Evolutionary conservation across 2,329 filamentous ascomycete genomes (phyloP), one percentile per base, ranked within the genome.

Genomic region (Phialophora expanda): DNA sequence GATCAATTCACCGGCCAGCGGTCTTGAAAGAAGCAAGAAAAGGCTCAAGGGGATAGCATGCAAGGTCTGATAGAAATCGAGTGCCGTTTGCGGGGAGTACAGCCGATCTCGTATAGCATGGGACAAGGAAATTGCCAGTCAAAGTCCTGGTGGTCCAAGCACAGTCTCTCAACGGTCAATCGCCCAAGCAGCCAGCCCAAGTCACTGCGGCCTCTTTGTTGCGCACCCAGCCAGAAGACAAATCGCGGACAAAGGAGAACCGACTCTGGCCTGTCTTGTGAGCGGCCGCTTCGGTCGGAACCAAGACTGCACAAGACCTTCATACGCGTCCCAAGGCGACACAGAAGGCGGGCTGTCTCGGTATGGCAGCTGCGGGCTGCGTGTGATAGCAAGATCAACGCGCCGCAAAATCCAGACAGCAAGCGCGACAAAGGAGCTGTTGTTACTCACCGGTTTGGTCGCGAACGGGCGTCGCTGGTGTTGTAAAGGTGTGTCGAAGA

Each of bases 221-320:
- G 62, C 67, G 61, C 56, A 58, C 58, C 56, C 60, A 57, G 67
- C 65, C 55, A 62, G 56, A 28, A 50, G 65, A 69, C 65, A 69
- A 69, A 62, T 65, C 65, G 62, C 65, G 60, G 67, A 69, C 65
- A 65, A 61, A 20, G 41, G 46, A 30, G 53, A 62, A 26, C 14
- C 12, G 46, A 20, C 4, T 56, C 53, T 62, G 57, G 41, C 55
- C 58, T 41, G 55, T 56, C 8, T 48, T 56, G 30, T 32, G 17
- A 32, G 46, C 46, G 24, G 61, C 67, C 56, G 67, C 65, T 69
- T 66, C 67, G 63, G 61, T 65, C 53, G 56, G 20, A 60, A 66
- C 60, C 26, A 57, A 53, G 41, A 59, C 54, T 63, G 41, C 54
- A 53, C 48, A 53, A 53, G 22, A 32, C 8, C 34, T 56, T 46